Base-by-base conservation (phyloP, 805 yeast species). In the Zygosaccharomyces siamensis region DNA sequence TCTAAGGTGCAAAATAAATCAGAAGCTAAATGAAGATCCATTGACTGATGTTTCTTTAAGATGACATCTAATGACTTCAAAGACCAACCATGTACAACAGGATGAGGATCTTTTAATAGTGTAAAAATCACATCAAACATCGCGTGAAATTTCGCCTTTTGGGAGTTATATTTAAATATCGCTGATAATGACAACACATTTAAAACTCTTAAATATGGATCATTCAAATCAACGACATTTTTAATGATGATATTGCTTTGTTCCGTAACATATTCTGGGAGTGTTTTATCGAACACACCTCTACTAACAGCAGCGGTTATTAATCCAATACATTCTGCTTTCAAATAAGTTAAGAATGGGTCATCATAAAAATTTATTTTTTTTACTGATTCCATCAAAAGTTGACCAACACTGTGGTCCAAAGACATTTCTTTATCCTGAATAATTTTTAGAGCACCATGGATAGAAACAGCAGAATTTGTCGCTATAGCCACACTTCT, bases 51-150 rank as follows among this genome's bases (percentile, higher is more conserved):
- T 30, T 76, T 78, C 33, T 79, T 80, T 27, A 89, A 70, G 10
- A 86, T 63, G 0, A 76, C 67, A 2, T 77, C 66, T 38, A 85
- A 62, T 0, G 93, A 77, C 41, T 76, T 77, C 56, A 89, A 63
- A 0, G 92, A 74, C 75, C 89, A 84, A 47, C 79, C 75, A 61
- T 87, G 90, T 14, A 93, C 89, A 1, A 79, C 70, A 0, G 97
- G 96, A 61, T 90, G 92, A 0, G 96, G 90, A 64, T 92, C 98
- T 18, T 69, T 69, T 3, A 83, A 64, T 26, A 92, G 71, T 12
- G 86, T 81, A 33, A 75, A 64, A 2, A 82, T 60, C 4, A 88
- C 80, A 31, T 80, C 81, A 48, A 76, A 71, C 3, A 84, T 76
- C 3, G 77, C 61, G 42, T 68, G 62, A 47, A 77, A 69, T 28